Base-by-base conservation (phyloP, 1,284 basidiomycete species). In the Lignosus rhinocerotis region DNA sequence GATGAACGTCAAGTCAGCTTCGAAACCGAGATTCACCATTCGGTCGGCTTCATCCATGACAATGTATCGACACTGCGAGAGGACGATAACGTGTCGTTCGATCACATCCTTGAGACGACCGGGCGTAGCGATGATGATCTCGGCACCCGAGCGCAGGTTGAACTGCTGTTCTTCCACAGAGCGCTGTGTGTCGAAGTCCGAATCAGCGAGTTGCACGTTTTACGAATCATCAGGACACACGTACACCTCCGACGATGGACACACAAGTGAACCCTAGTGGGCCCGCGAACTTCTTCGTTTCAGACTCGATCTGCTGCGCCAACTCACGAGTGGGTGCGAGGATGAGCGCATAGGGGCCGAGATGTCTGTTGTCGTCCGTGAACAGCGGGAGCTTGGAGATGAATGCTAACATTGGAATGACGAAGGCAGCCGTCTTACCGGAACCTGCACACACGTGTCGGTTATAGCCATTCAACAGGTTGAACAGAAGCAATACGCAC, bases 21-120 rank as follows among this genome's bases (percentile, higher is more conserved):
- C 97, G 74, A 98, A 99, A 10, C 97, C 97, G 33, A 99, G 86
- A 70, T 97, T 90, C 57, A 99, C 94, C 96, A 99, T 98, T 55
- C 96, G 86, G 74, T 99, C 96, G 17, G 97, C 97, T 79, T 99
- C 96, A 74, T 99, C 97, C 94, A 99, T 96, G 63, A 99, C 96
- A 53, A 99, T 88, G 71, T 98, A 99, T 1, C 93, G 93, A 75
- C 96, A 98, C 75, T 99, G 96, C 5, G 90, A 90, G 51, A 99
- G 84, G 38, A 99, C 96, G 36, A 99, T 81, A 49, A 98, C 93
- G 72, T 93, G 94, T 48, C 95, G 86, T 76, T 99, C 96, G 60
- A 99, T 89, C 63, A 98, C 93, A 73, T 99, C 97, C 75, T 97
- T 96, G 46, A 99, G 81, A 75, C 96, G 92, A 76, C 96, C 96